Evolutionary conservation across 148 eudicot genomes (phyloP).

Genomic region (Dianthus caryophyllus): DNA sequence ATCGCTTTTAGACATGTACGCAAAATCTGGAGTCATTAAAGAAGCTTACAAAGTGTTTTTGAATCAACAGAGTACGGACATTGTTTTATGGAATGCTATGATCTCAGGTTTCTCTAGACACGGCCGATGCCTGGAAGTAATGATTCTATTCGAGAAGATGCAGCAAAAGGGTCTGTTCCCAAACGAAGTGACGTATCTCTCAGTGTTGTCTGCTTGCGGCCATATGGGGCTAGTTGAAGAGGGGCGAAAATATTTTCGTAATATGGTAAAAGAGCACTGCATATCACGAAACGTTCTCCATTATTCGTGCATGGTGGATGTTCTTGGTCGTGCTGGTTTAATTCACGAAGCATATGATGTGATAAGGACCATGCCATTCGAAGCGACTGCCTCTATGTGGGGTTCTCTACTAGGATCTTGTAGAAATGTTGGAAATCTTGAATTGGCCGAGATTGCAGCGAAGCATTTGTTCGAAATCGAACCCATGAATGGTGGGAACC

Average conservation of each 20-base stretch:
- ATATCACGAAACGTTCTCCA: conserved; percentile 50
- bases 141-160: conserved; percentile 77
- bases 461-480: conserved; percentile 61
- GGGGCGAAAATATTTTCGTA: conserved; percentile 48
- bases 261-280: conserved; percentile 44
- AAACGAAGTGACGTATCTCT: conserved; percentile 65
- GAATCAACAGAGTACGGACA: conserved; percentile 37
- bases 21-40: conserved; percentile 61
- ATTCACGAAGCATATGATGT: conserved; percentile 53
- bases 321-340: conserved; percentile 63
- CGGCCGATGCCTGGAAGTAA: conserved; percentile 55
- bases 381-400: conserved; percentile 77
- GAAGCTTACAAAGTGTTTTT: conserved; percentile 54
- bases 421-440: conserved; percentile 46
- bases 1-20: conserved; percentile 64
- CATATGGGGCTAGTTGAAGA: conserved; percentile 68
- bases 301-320: conserved; percentile 74
- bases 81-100: conserved; percentile 69
- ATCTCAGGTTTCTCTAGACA: conserved; percentile 77
- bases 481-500: conserved; percentile 67
- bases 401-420: conserved; percentile 71
- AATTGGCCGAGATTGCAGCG: conserved; percentile 72
- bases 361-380: conserved; percentile 63
- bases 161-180: conserved; percentile 60
- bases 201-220: conserved; percentile 64